Evolutionary conservation across 345 rosid species (phyloP).

Genomic region (Arabidopsis suecica): DNA sequence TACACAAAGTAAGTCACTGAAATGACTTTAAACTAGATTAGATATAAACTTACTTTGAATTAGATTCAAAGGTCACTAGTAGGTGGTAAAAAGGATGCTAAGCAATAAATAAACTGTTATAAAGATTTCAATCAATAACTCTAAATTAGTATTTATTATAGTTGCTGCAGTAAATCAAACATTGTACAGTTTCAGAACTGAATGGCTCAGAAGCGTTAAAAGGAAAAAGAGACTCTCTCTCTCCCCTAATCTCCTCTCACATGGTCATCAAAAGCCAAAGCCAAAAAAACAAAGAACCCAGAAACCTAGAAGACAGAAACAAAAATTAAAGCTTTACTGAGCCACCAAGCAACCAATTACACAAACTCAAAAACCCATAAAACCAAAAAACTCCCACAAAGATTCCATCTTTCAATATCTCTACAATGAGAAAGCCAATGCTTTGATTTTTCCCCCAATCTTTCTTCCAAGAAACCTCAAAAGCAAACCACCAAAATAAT

Average conservation of each 20-base stretch:
- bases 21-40: constrained; percentile 17
- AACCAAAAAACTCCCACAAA: constrained; percentile 31
- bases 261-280: constrained; percentile 38
- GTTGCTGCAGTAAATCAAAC: constrained; percentile 42
- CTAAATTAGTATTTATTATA: not conserved
- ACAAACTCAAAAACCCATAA: constrained; percentile 42
- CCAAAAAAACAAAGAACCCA: constrained; percentile 35
- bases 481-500: not conserved
- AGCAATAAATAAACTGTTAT: constrained; percentile 22
- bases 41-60: constrained; percentile 16
- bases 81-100: constrained; percentile 22
- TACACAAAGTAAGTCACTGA: constrained; percentile 7
- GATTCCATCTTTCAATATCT: constrained; percentile 35
- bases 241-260: constrained; percentile 30
- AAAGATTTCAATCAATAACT: constrained; percentile 6
- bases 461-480: constrained; percentile 32
- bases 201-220: constrained; percentile 34
- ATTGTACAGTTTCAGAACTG: constrained; percentile 34
- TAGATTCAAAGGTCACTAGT: constrained; percentile 33
- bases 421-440: constrained; percentile 48
- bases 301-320: constrained; percentile 48
- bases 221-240: constrained; percentile 19
- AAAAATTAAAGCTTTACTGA: constrained; percentile 40
- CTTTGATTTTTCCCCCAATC: constrained; percentile 51
- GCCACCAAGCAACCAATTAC: constrained; percentile 50